These are phyloP conservation scores for Aspergillus nomiae DNA, from an alignment of 2,329 filamentous ascomycete species.

Conservation along the genomic window DNA sequence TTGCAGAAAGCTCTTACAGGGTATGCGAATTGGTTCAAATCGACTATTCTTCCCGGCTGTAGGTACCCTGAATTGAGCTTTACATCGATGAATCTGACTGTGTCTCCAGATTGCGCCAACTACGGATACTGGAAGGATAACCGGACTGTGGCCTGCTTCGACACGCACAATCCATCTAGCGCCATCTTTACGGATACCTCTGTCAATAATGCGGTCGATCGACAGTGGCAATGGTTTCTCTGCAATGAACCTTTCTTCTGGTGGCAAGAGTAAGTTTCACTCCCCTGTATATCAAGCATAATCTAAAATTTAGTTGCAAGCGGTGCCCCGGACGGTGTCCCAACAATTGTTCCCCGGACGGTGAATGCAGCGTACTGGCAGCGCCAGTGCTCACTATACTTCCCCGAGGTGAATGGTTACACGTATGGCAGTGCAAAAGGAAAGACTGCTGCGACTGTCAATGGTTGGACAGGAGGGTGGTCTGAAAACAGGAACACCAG, in stretches of 20 bases:
- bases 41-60: conserved; percentile 47
- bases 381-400: conserved; percentile 58
- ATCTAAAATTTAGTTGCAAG: neutral
- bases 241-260: conserved; percentile 66
- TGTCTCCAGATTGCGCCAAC: conserved; percentile 44
- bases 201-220: conserved; percentile 49
- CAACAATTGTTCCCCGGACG: conserved; percentile 56
- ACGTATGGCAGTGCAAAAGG: neutral
- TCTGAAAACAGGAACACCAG: conserved; percentile 48
- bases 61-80: neutral
- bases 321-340: conserved; percentile 49
- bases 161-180: conserved; percentile 55
- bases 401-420: conserved; percentile 30
- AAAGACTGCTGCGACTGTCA: conserved; percentile 42
- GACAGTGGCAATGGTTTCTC: conserved; percentile 63
- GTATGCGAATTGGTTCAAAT: conserved; percentile 58
- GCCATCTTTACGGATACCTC: conserved; percentile 54
- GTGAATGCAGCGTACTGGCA: conserved; percentile 56
- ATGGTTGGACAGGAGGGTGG: conserved; percentile 61
- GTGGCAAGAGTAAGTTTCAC: conserved; percentile 53
- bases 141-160: conserved; percentile 52
- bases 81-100: neutral
- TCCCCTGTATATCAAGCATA: too few species aligned
- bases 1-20: conserved; percentile 55
- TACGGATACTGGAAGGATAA: conserved; percentile 53